Evolutionary conservation across 2,329 filamentous ascomycete genomes (phyloP), one percentile per base, ranked within the genome.

Genomic region (Penicillium sp.): DNA sequence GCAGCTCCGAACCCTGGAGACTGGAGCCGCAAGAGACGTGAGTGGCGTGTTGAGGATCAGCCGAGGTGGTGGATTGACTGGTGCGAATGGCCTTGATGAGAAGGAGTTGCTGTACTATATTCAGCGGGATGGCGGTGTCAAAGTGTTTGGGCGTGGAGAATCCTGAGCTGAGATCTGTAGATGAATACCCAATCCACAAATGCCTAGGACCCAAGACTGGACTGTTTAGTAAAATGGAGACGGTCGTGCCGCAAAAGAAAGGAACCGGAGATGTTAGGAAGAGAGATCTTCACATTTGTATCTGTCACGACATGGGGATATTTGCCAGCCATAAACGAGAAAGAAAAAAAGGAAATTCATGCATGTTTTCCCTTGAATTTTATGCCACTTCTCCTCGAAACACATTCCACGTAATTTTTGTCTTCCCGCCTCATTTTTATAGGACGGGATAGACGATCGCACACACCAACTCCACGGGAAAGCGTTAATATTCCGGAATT

Each of bases 21-120:
- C 92, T 0, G 93, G 93, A 0, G 87, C 88, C n/a, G 93, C 93
- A 61, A 88, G 84, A 71, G 93, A 97, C 75, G 91, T 98, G 31
- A 96, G 91, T 75, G 93, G 93, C 3, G 92, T 96, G 44, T 69
- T 97, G 61, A 84, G 92, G 63, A 81, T 95, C 50, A 93, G 89
- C 19, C 80, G 82, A 45, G 87, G 87, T 3, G 79, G 78, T 16
- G 75, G 69, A 39, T 72, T 67, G 63, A 77, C 70, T 43, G 57
- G 63, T 45, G 62, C 66, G 5, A 65, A 65, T 16, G 66, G 59
- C 26, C 61, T 75, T 62, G 74, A 77, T 50, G 83, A 90, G 66
- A 86, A 81, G 60, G 93, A 97, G 76, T 83, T 90, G 69, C 69
- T 97, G 71, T 97, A 96, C 78, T 86, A 90, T 69, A 86, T 96